Conservation (phyloP, 768 basidiomycete genomes). For the Pleurotus djamor region DNA sequence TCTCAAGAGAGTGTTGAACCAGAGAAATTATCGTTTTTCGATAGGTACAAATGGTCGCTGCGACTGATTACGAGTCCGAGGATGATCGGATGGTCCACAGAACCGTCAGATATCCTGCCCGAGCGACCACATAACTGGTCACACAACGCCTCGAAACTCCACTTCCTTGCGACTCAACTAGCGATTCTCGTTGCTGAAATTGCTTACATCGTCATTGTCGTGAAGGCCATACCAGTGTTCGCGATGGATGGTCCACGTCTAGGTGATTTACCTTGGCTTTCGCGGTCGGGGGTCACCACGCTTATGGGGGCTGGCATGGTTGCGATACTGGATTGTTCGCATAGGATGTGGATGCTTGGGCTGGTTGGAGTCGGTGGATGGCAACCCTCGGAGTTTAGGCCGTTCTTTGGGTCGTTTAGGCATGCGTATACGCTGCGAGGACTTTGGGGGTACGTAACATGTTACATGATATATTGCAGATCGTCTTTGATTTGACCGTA, state of each 20-base stretch:
- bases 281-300: background rate
- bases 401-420: conserved; percentile 19
- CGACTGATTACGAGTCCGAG: conserved; percentile 1
- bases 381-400: conserved; percentile 24
- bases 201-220: background rate
- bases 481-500: background rate
- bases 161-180: background rate
- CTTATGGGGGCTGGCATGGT: background rate
- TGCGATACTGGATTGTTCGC: background rate
- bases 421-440: conserved; percentile 27
- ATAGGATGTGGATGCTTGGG: background rate
- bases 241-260: background rate
- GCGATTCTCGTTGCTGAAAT: background rate
- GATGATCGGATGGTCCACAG: conserved; percentile 1
- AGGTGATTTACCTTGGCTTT: background rate
- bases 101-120: background rate
- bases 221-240: background rate
- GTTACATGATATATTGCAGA: background rate
- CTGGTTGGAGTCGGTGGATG: background rate
- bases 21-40: background rate
- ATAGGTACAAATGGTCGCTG: background rate
- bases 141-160: background rate
- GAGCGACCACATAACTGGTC: background rate
- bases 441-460: conserved; percentile 26
- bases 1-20: background rate